Base-by-base conservation (phyloP, 352 stramenopile species). In the Phytophthora tubulina region DNA sequence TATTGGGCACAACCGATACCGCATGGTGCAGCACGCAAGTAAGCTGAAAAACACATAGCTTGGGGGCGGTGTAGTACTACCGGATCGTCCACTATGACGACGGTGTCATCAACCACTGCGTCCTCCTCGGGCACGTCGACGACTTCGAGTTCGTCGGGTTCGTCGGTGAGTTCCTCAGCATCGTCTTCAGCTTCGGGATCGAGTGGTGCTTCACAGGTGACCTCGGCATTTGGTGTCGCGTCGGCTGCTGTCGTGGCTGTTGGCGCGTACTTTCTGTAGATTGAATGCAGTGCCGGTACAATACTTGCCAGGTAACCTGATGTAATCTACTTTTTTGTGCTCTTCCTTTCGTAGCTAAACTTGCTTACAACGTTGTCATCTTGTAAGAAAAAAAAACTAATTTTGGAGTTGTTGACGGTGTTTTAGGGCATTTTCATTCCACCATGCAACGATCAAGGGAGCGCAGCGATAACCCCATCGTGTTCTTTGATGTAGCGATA, bases 401-500 rank as follows among this genome's bases (percentile, higher is more conserved):
- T 27, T 27, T 1, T 27, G 21, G 21, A 27, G 21, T 27, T 27
- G 21, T 27, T 27, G 21, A 27, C 21, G 21, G 21, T 27, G 21
- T 27, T 27, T 27, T 27, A 27, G 21, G 21, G 21, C 21, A 27
- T 27, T 27, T 27, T 27, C 21, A 27, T 27, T 27, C 1, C 21
- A 27, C 21, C 6, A 75, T 75, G 68, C 68, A 75, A 21, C 48
- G 30, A 4, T 33, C 53, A 50, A 51, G 54, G 13, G n/a, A 63
- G 17, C 68, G 62, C 4, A 17, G 33, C 7, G 73, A 86, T 11
- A 96, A 98, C 72, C 92, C 92, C 48, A 81, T 96, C 56, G 97
- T 99, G 44, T 99, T 96, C 73, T 92, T 99, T 57, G 97, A 99
- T 72, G 94, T 99, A 58, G 87, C 90, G 70, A 91, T 99, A 58